A percentile compares a stretch with the other conserved stretches of the same genome.
These are phyloP conservation scores for Penicillium cataractarum DNA, from an alignment of 495 filamentous ascomycete species.

Conservation along the genomic window DNA sequence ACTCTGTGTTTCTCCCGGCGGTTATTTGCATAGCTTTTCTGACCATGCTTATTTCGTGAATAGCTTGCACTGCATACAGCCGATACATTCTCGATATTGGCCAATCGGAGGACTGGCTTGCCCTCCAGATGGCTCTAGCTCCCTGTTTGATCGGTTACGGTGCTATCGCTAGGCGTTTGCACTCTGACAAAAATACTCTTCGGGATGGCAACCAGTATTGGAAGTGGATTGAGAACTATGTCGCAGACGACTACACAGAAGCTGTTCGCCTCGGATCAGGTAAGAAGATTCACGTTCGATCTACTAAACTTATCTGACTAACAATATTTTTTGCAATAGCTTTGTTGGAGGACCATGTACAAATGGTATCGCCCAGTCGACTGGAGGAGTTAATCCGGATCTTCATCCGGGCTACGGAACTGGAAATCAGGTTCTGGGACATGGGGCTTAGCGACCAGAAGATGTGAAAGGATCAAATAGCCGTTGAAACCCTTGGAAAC, in stretches of 20 bases:
- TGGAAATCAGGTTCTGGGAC: slow-evolving; percentile 89
- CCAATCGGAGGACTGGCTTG: slow-evolving; percentile 82
- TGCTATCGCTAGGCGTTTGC: slow-evolving; percentile 69
- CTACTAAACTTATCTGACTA: not conserved
- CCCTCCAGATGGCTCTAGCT: slow-evolving; percentile 77
- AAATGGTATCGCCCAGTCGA: slow-evolving; percentile 67
- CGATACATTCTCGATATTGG: slow-evolving; percentile 90
- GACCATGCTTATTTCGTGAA: slow-evolving; percentile 26
- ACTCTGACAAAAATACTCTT: slow-evolving; percentile 54
- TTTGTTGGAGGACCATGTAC: slow-evolving; percentile 70
- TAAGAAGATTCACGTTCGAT: slow-evolving; percentile 36
- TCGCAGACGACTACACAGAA: slow-evolving; percentile 72
- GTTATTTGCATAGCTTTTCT: slow-evolving; percentile 16
- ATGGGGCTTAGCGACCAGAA: slow-evolving; percentile 62
- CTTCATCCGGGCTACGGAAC: slow-evolving; percentile 86
- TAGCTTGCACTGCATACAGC: slow-evolving; percentile 53
- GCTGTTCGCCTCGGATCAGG: slow-evolving; percentile 70
- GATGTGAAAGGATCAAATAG: slow-evolving; percentile 13
- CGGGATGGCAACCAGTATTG: slow-evolving; percentile 79
- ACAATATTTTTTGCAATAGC: slow-evolving; percentile 44
- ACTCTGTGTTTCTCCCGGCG: not conserved
- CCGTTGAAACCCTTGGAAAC: not conserved
- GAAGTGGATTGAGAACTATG: slow-evolving; percentile 89
- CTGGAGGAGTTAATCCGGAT: slow-evolving; percentile 82
- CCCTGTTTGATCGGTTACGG: slow-evolving; percentile 88